Conservation (phyloP, 371 early-diverging fungal genomes). For the Saksenaea oblongispora region DNA sequence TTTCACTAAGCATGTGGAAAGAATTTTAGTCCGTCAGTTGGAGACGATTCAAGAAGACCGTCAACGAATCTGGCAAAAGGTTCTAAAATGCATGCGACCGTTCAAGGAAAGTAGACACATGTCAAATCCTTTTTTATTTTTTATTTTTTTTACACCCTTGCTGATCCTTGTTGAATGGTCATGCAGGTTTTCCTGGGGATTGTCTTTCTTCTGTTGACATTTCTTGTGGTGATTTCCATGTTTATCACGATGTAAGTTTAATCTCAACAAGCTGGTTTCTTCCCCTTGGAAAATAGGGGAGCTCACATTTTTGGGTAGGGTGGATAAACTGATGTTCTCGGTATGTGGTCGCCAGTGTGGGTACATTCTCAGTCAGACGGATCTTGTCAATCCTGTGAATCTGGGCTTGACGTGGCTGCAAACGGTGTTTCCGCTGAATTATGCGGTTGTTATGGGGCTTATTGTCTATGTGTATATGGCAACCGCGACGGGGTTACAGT, state of each 20-base stretch:
- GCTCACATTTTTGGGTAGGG: slow-evolving; percentile 8
- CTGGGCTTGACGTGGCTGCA: not conserved
- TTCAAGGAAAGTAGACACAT: slow-evolving; percentile 23
- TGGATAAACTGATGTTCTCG: slow-evolving; percentile 39
- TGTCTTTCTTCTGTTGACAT: slow-evolving; percentile 9
- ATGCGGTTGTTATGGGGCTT: slow-evolving; percentile 48
- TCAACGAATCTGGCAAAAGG: slow-evolving; percentile 11
- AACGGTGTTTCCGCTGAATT: slow-evolving; percentile 58
- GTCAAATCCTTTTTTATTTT: not conserved
- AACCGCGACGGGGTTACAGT: slow-evolving; percentile 51
- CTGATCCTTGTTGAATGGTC: not conserved
- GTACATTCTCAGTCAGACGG: slow-evolving; percentile 35
- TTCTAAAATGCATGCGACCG: slow-evolving; percentile 20
- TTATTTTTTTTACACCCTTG: not conserved
- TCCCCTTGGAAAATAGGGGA: not conserved
- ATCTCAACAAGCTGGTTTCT: not conserved
- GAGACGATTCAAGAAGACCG: slow-evolving; percentile 26
- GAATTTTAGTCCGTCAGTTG: slow-evolving; percentile 28
- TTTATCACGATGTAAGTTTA: slow-evolving; percentile 26
- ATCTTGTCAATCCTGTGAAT: slow-evolving; percentile 46
- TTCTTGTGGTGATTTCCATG: slow-evolving; percentile 21
- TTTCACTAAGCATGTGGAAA: not conserved
- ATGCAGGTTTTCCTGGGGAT: slow-evolving; percentile 12
- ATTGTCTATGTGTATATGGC: slow-evolving; percentile 55
- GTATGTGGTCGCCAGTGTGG: slow-evolving; percentile 51